These are phyloP conservation scores for Fusarium drepaniforme DNA, from an alignment of 2,329 filamentous ascomycete species.

Conservation along the genomic window DNA sequence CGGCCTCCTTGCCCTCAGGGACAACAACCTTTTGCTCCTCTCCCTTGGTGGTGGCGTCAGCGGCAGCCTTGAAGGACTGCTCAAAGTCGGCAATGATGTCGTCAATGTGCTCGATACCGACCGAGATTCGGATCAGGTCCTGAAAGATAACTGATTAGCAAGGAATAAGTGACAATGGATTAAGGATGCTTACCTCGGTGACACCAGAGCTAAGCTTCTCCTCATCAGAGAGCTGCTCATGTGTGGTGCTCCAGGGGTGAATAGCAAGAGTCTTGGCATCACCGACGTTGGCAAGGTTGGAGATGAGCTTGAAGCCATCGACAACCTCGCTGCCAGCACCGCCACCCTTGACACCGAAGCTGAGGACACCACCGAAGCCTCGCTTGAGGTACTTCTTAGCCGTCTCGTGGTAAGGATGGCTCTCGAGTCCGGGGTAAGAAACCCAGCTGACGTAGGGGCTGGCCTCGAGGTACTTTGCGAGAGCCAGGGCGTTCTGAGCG, in stretches of 20 bases:
- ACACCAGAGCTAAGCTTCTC: conserved; percentile 87
- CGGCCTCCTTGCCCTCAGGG: conserved; percentile 49
- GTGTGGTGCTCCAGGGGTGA: conserved; percentile 95
- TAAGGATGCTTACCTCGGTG: conserved; percentile 69
- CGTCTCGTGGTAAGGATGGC: conserved; percentile 81
- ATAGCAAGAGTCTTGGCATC: conserved; percentile 96
- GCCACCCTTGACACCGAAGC: conserved; percentile 93
- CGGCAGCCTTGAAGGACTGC: conserved; percentile 81
- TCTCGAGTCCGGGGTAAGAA: conserved; percentile 89
- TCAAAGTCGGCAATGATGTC: conserved; percentile 97
- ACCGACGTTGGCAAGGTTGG: conserved; percentile 95
- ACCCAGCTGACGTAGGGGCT: conserved; percentile 93
- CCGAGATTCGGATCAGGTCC: conserved; percentile 94
- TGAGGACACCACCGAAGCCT: conserved; percentile 91
- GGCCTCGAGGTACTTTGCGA: conserved; percentile 86
- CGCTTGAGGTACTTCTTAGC: conserved; percentile 90
- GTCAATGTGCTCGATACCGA: conserved; percentile 96
- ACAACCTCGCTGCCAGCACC: conserved; percentile 88
- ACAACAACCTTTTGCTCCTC: conserved; percentile 42
- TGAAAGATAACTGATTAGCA: conserved; percentile 47
- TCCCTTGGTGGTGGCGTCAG: conserved; percentile 56
- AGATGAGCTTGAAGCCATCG: conserved; percentile 94
- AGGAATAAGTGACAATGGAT: neutral
- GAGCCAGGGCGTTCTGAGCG: conserved; percentile 82
- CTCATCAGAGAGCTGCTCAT: conserved; percentile 88